Base-by-base conservation (phyloP, 1,284 basidiomycete species). In the Boletellus deceptivus region DNA sequence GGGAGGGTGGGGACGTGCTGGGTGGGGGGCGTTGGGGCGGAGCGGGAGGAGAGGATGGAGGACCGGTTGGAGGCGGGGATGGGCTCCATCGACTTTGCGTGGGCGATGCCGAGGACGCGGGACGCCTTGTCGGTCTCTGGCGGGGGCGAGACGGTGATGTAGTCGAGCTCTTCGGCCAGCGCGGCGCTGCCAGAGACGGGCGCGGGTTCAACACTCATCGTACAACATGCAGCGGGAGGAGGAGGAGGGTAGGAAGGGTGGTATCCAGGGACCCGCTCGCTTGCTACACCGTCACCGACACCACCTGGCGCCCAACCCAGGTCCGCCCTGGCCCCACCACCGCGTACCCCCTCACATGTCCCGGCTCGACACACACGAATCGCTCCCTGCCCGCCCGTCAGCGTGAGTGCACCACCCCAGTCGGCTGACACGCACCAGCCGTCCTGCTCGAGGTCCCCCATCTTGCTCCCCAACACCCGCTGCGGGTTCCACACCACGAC, bases 401-500 rank as follows among this genome's bases (percentile, higher is more conserved):
- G 46, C 17, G 43, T 43, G 27, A 43, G 13, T 43, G 52, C 44
- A 16, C 7, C 4, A 14, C 1, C 3, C 37, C 25, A 29, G 25
- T 8, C n/a, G 16, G 11, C 14, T n/a, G n/a, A n/a, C 13, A 45
- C 80, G 55, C 71, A 92, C 92, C 92, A 96, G 66, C 91, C 93
- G 0, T 80, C 79, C 3, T 80, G 77, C 63, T 94, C 90, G 89
- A 96, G 91, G 62, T 96, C 93, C 10, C 69, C 80, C 8, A 95
- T 88, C 62, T 83, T 86, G 42, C 75, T 73, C 0, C 91, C 91
- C 6, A 72, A 74, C 51, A 77, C 81, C 38, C 75, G 74, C 58
- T 82, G 82, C 7, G 93, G 92, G 72, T 96, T 95, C 93, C 93
- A 95, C 38, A 93, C 72, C 9, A 91, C 89, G 4, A 91, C 80